Evolutionary conservation across 352 stramenopile genomes (phyloP), one percentile per base, ranked within the genome.

Genomic region (Phytophthora pisi): DNA sequence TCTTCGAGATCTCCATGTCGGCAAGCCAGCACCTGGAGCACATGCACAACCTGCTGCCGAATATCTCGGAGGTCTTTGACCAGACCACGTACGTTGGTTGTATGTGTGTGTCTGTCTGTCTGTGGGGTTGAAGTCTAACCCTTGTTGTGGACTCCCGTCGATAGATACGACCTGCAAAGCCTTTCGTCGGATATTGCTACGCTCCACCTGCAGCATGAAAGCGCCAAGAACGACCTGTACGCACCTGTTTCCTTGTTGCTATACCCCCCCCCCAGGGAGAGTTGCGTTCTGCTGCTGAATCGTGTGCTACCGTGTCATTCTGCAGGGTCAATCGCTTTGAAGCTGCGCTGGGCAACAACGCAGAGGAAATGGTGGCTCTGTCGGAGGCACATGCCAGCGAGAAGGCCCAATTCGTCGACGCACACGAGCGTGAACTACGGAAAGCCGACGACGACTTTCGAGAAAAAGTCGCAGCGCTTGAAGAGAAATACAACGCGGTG

Each of bases 1-100:
- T 91, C 50, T 51, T 92, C 5, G 82, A 91, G 57, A 87, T 92
- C 51, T 66, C 81, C 1, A 57, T 42, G 4, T 82, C 81, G 3
- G 82, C 84, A 24, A 68, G 49, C 15, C 77, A 88, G 45, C 82
- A 92, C 50, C 16, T 90, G 16, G 82, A 91, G 0, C 36, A 63
- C 15, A 67, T 92, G 10, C 73, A 88, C n/a, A 68, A 57, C 28
- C 78, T 88, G 4, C 51, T 92, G 5, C 84, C 84, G 0, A 64
- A 46, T 16, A 62, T 89, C 34, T 51, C 61, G 0, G 70, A 64
- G 5, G 61, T 62, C 4, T 77, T 72, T 40, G 59, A 84, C 15
- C 36, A 88, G 49, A 84, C 78, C 6, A 61, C 63, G 77, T 85
- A 71, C 53, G 75, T 74, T 7, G 16, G 8, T 30, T 13, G 40